Evolutionary conservation across 2,329 filamentous ascomycete genomes (phyloP).

Genomic region (Byssoonygena ceratinophila): DNA sequence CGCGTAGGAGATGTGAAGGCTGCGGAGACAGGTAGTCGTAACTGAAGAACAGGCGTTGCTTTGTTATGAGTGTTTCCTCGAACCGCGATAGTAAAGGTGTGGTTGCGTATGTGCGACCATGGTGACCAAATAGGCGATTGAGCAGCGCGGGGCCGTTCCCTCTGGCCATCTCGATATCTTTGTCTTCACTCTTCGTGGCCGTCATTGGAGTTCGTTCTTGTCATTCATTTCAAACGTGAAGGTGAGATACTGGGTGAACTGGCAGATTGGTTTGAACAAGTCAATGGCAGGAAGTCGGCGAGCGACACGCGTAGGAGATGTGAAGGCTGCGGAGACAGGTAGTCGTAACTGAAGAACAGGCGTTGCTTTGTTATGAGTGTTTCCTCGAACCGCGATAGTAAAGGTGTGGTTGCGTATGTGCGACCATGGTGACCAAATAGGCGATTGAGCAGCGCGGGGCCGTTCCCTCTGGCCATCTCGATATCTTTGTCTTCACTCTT

Average conservation of each 20-base stretch:
- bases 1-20: constrained; percentile 54
- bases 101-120: not conserved
- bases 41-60: constrained; percentile 40
- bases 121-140: not conserved
- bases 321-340: constrained; percentile 51
- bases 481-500: not conserved
- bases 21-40: constrained; percentile 52
- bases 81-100: constrained; percentile 3
- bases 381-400: constrained; percentile 3
- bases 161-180: not conserved
- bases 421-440: not conserved
- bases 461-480: not conserved
- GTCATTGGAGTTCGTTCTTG: not conserved
- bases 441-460: not conserved
- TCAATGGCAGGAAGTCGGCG: constrained; percentile 42
- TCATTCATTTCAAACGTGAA: too few species aligned
- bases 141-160: not conserved
- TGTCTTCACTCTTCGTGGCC: not conserved
- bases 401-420: not conserved
- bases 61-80: constrained; percentile 29
- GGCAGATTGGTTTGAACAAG: constrained; percentile 18
- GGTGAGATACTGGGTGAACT: too few species aligned
- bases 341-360: constrained; percentile 44
- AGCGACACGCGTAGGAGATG: constrained; percentile 57
- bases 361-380: constrained; percentile 37